These are phyloP conservation scores for Chondrostereum purpureum DNA, from an alignment of 1,284 basidiomycete genomes.

Conservation along the genomic window DNA sequence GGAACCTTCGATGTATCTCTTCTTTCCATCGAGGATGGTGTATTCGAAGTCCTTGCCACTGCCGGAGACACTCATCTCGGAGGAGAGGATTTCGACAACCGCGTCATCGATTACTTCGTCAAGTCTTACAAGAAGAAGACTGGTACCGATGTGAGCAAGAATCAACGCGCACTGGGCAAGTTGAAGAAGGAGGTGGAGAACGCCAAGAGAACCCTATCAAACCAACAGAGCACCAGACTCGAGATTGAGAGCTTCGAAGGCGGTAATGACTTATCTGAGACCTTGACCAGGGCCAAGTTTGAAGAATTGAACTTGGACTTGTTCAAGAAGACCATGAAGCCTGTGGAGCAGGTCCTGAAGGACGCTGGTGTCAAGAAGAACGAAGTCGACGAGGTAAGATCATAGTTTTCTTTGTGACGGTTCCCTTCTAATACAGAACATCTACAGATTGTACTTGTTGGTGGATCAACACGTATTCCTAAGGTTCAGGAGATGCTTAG, in stretches of 20 bases:
- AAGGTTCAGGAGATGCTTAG: conserved; percentile 80
- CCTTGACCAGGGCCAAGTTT: conserved; percentile 68
- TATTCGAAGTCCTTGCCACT: conserved; percentile 99
- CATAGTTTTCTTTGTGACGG: not conserved
- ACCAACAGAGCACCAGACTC: conserved; percentile 61
- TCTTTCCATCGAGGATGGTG: conserved; percentile 95
- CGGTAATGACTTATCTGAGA: conserved; percentile 70
- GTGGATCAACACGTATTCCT: conserved; percentile 89
- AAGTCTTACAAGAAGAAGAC: conserved; percentile 71
- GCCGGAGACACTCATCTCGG: conserved; percentile 99
- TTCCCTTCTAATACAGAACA: not conserved
- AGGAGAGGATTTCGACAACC: conserved; percentile 99
- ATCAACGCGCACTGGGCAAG: conserved; percentile 61
- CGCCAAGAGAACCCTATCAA: conserved; percentile 70
- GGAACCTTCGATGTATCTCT: conserved; percentile 99
- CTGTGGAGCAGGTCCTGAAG: conserved; percentile 67
- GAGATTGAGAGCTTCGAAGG: conserved; percentile 73
- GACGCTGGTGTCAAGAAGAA: conserved; percentile 67
- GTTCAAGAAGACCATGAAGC: conserved; percentile 68
- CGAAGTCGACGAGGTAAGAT: conserved; percentile 55
- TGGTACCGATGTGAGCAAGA: conserved; percentile 66
- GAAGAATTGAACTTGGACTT: conserved; percentile 71
- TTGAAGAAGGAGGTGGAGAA: conserved; percentile 80
- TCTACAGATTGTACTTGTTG: conserved; percentile 72
- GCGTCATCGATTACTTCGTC: conserved; percentile 89